Evolutionary conservation across 345 rosid species (phyloP).

Genomic region (Heritiera littoralis): DNA sequence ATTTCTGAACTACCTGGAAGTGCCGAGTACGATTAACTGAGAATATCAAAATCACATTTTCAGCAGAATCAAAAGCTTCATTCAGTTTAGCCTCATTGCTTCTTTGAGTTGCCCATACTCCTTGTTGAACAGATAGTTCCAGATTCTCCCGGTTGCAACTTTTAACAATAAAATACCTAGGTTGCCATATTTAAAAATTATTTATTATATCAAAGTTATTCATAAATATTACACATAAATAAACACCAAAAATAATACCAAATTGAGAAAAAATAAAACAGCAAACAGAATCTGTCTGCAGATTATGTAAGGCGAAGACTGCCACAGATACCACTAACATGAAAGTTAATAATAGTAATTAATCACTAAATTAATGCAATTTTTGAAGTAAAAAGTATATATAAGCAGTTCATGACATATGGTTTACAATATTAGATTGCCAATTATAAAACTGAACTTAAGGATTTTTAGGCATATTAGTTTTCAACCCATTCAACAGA

Average conservation of each 20-base stretch:
- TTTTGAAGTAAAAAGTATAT: background rate
- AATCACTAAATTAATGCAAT: background rate
- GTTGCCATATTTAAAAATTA: slow-evolving; percentile 8
- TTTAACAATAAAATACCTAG: slow-evolving; percentile 96
- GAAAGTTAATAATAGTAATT: background rate
- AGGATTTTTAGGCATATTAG: background rate
- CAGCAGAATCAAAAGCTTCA: slow-evolving; percentile 92
- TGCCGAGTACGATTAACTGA: slow-evolving; percentile 96
- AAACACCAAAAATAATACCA: background rate
- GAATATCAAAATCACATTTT: slow-evolving; percentile 88
- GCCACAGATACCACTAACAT: background rate
- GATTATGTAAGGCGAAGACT: background rate
- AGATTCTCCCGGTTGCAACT: slow-evolving; percentile 96
- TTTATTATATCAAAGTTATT: background rate
- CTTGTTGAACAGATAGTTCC: slow-evolving; percentile 98
- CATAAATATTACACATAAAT: background rate
- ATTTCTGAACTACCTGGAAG: slow-evolving; percentile 74
- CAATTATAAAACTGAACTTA: background rate
- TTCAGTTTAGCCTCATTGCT: slow-evolving; percentile 98
- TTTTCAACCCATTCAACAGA: background rate
- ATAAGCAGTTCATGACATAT: background rate
- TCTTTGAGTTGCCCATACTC: slow-evolving; percentile 99
- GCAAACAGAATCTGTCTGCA: background rate
- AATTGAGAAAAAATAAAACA: background rate
- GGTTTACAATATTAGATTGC: background rate